Evolutionary conservation across 2,329 filamentous ascomycete genomes (phyloP), one percentile per base, ranked within the genome.

Genomic region (Cryphonectria carpinicola): DNA sequence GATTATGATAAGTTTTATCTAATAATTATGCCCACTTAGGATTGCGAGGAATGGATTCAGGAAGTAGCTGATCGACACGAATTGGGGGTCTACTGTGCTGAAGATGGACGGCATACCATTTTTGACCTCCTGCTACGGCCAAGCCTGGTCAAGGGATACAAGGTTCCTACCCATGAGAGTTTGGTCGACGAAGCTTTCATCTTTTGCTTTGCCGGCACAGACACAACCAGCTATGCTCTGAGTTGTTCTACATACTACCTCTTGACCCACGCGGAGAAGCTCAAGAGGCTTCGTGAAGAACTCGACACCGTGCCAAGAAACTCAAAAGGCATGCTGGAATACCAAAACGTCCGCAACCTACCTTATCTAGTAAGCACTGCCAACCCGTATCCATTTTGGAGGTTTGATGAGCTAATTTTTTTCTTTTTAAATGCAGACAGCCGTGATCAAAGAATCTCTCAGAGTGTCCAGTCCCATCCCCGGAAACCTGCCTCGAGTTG

Each of bases 151-250:
- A 56, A 66, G 8, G 64, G 41, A n/a, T 52, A 32, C 64, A 39
- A 49, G 14, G 5, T 46, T 37, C 64, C 49, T 6, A 66, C 11
- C 22, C 41, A 66, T 22, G 64, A 49, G 25, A 66, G 64, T 32
- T 17, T 66, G 22, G n/a, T 66, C 25, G 64, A 66, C 32, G 41
- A 66, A 32, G 32, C 64, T 17, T 66, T 52, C 43, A 52, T 56
- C 25, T 66, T 66, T 41, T 66, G 64, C 64, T 66, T 66, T 32
- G 64, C 64, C 41, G 64, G 64, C n/a, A 66, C 64, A n/a, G 43
- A 66, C 32, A 66, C 64, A 10, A 66, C 64, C 11, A 66, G 64
- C 49, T 56, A 52, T 37, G 35, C 64, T 4, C 17, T 66, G 22
- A 66, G 64, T n/a, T 52, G 35, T 14, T 32, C 64, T 52, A 66